phyloP scores from a whole-genome alignment of 768 basidiomycete genomes.

The Rhizopogon rudus region DNA sequence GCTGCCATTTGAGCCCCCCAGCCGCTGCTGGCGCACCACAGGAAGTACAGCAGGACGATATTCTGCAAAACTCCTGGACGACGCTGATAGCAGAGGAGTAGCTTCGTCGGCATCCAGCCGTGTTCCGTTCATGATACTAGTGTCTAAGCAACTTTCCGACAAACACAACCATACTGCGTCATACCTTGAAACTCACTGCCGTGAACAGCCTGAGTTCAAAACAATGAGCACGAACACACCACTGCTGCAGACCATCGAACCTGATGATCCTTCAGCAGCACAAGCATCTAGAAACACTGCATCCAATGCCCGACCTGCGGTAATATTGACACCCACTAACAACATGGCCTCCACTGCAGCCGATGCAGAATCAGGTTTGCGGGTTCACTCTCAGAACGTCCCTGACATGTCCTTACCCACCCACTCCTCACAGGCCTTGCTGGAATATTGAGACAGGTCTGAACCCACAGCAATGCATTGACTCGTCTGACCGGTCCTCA shows the following conservation, averaged over 20 bases:
- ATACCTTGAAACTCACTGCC: too few relatives aligned
- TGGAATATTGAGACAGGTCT: constrained; percentile 75
- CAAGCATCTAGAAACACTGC: constrained; percentile 23
- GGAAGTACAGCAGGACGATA: constrained; percentile 5
- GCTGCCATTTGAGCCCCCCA: neutral
- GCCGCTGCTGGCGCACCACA: neutral
- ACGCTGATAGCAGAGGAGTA: neutral
- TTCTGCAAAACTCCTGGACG: neutral
- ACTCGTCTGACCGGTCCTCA: constrained; percentile 23
- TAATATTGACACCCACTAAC: constrained; percentile 56
- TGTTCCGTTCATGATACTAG: neutral
- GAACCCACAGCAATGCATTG: neutral
- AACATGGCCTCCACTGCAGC: constrained; percentile 50
- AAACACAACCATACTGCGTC: constrained; percentile 3
- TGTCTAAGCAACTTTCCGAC: neutral
- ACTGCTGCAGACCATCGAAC: constrained; percentile 78
- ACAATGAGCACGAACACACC: constrained; percentile 59
- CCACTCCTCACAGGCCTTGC: constrained; percentile 46
- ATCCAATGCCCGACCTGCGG: constrained; percentile 31
- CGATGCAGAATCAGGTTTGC: constrained; percentile 73
- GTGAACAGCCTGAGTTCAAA: neutral
- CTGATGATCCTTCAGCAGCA: constrained; percentile 57
- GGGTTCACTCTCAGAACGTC: neutral
- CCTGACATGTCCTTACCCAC: constrained; percentile 1
- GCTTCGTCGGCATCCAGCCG: neutral